Evolutionary conservation across 352 stramenopile species (phyloP), one percentile per base, ranked within the genome.

Genomic region (Phytophthora pistaciae): DNA sequence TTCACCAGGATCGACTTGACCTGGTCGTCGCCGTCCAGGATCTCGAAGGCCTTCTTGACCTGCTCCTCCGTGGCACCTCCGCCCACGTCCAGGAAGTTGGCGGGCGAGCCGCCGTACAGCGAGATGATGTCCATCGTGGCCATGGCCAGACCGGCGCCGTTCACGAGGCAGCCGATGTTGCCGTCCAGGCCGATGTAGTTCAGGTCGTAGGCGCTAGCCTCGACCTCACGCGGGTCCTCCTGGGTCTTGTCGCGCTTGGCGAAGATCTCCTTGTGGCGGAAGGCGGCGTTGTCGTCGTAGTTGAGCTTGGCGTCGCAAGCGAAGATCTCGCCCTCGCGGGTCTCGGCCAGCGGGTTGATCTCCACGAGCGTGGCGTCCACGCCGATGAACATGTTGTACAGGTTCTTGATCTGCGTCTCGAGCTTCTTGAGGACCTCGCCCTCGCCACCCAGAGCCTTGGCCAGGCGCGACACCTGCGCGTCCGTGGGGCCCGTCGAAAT

Each of bases 41-140:
- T 92, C 84, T 95, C 88, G 48, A 95, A 95, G 11, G 88, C 88
- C 79, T 95, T 95, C 78, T 93, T 93, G 29, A 97, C 91, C 80
- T 98, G 93, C 48, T 82, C 66, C 77, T 98, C 94, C 20, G 90
- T 98, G 44, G 97, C 97, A 65, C 94, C 92, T 70, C 98, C 97
- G 49, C 98, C 98, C 14, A 99, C 98, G 75, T 99, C 98, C 68
- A 99, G 91, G 88, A 99, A 99, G 90, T 99, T 99, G 63, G 97
- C 97, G 38, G 98, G 97, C 38, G 83, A 91, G 57, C 97, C 98
- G 68, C 98, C 98, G 79, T 98, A 98, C 52, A 99, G 84, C 77
- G 98, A 98, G 85, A 99, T 99, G 78, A 99, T 99, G 80, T 99
- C 98, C 98, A 99, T 99, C 23, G 98, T 99, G 49, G 93, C 91